A percentile compares a stretch with the other conserved stretches of the same genome.
Evolutionary conservation across 768 basidiomycete species (phyloP).

Genomic region (Royoungia palumana): DNA sequence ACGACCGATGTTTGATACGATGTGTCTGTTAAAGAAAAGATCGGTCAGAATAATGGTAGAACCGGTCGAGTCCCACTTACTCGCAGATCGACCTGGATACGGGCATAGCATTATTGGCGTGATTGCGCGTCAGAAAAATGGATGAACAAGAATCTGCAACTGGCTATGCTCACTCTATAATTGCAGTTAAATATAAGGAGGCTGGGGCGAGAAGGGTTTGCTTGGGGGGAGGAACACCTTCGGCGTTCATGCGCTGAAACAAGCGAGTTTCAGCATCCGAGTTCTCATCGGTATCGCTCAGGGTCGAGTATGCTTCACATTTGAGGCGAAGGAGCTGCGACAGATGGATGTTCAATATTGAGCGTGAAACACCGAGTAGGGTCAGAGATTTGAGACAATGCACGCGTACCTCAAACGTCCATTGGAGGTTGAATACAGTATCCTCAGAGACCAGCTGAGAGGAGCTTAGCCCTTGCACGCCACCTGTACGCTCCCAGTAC

Average conservation of each 20-base stretch:
- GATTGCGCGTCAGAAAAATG: constrained; percentile 26
- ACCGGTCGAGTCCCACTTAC: constrained; percentile 44
- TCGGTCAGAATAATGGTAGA: neutral
- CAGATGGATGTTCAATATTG: constrained; percentile 3
- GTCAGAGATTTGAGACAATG: neutral
- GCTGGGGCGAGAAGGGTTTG: constrained; percentile 70
- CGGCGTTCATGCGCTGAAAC: constrained; percentile 55
- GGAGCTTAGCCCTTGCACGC: constrained; percentile 30
- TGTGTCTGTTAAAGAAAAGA: constrained; percentile 52
- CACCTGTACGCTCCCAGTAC: constrained; percentile 74
- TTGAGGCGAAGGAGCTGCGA: constrained; percentile 73
- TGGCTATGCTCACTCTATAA: constrained; percentile 73
- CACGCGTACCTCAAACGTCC: constrained; percentile 64
- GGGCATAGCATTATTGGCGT: constrained; percentile 14
- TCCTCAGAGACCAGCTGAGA: constrained; percentile 41
- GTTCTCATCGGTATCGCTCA: constrained; percentile 80
- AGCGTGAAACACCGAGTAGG: constrained; percentile 4
- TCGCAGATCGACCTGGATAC: constrained; percentile 75
- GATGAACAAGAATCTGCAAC: constrained; percentile 14
- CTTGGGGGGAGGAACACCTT: constrained; percentile 50
- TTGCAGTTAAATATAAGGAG: constrained; percentile 86
- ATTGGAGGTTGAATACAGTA: constrained; percentile 65
- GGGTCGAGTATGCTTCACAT: constrained; percentile 84
- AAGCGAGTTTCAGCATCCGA: constrained; percentile 58
- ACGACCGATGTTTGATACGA: constrained; percentile 77